phyloP scores from a whole-genome alignment of 2,329 filamentous ascomycete species.

The Botrytis medusae region DNA sequence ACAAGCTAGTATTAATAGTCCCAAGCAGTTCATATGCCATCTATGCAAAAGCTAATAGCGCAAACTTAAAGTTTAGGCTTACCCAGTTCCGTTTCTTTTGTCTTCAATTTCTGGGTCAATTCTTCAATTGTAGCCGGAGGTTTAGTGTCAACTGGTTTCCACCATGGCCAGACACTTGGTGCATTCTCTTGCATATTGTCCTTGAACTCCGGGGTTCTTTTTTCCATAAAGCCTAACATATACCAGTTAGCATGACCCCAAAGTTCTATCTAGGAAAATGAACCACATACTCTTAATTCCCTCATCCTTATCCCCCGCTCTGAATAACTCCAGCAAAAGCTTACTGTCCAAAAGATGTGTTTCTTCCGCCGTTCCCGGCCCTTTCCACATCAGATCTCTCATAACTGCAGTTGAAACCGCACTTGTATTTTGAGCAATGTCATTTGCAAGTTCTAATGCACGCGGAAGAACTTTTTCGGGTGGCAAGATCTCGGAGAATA shows the following conservation, averaged over 20 bases:
- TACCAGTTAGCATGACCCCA: not conserved
- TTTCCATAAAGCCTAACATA: constrained; percentile 52
- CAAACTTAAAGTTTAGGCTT: constrained; percentile 2
- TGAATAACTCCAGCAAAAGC: constrained; percentile 61
- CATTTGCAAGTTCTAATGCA: constrained; percentile 64
- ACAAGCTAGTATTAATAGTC: not conserved
- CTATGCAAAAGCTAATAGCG: too few species aligned
- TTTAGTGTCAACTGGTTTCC: constrained; percentile 51
- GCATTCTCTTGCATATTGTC: constrained; percentile 56
- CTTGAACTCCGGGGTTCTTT: constrained; percentile 55
- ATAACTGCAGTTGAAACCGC: constrained; percentile 64
- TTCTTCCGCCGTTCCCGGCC: constrained; percentile 60
- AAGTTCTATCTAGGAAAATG: not conserved
- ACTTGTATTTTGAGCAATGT: constrained; percentile 67
- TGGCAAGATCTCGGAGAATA: constrained; percentile 67
- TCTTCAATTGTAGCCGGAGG: constrained; percentile 34
- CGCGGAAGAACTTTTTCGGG: constrained; percentile 61
- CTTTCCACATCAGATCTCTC: constrained; percentile 68
- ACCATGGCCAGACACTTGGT: constrained; percentile 60
- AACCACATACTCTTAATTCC: constrained; percentile 48
- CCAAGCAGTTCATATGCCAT: not conserved
- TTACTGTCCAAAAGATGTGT: constrained; percentile 69
- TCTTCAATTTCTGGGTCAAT: constrained; percentile 27
- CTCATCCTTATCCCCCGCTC: constrained; percentile 56
- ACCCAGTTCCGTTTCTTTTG: not conserved